Percentiles rank a stretch among this genome's conserved stretches.
phyloP scores from a whole-genome alignment of 371 early-diverging fungal genomes.

The Mortierella sp. region DNA sequence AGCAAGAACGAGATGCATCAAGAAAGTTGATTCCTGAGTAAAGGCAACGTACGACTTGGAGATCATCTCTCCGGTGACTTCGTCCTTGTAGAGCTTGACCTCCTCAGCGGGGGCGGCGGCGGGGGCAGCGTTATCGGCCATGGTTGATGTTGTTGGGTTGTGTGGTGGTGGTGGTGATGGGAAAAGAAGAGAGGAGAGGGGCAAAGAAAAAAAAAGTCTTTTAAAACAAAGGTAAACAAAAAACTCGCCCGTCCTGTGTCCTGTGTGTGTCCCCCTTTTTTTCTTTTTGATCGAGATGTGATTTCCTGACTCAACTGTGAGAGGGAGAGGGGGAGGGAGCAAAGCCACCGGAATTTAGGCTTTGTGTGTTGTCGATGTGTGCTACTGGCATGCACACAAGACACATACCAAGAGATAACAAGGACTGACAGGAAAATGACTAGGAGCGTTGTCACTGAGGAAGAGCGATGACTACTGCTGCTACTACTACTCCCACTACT shows the following conservation, averaged over 20 bases:
- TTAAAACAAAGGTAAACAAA: neutral
- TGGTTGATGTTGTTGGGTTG: neutral
- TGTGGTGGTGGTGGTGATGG: neutral
- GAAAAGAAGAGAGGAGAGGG: neutral
- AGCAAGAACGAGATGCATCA: neutral
- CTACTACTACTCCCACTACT: neutral
- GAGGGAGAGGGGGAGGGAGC: neutral
- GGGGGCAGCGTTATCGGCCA: conserved; percentile 27
- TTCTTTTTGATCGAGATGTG: conserved; percentile 12
- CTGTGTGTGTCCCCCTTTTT: neutral
- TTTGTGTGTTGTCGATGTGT: neutral
- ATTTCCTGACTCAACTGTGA: neutral
- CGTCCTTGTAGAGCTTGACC: conserved; percentile 86
- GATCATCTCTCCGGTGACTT: conserved; percentile 94
- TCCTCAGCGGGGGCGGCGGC: conserved; percentile 36
- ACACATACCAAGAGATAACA: neutral
- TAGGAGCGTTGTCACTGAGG: neutral
- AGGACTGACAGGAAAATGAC: neutral
- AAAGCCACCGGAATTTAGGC: conserved; percentile 1
- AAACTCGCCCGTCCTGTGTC: neutral
- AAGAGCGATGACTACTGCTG: neutral
- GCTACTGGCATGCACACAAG: neutral
- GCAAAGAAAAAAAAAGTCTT: neutral
- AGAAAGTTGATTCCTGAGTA: neutral
- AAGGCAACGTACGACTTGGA: conserved; percentile 86